Conservation (phyloP, 2,329 filamentous ascomycete genomes). For the Lachnum nothofagi region DNA sequence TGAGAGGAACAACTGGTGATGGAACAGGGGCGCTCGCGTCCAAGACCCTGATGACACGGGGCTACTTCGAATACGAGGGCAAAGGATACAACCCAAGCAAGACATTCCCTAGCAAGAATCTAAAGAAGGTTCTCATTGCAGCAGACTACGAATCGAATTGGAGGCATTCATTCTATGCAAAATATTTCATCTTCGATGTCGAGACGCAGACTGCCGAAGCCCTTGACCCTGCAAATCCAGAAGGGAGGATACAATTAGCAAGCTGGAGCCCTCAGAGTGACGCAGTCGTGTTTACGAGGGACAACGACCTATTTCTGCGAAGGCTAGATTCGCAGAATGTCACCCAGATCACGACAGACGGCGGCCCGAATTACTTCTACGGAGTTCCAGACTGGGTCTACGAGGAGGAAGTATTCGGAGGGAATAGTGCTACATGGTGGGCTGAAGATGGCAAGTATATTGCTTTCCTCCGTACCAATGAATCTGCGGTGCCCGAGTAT, state of each 20-base stretch:
- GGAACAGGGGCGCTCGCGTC: constrained; percentile 43
- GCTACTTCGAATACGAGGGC: constrained; percentile 56
- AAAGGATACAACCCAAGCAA: constrained; percentile 51
- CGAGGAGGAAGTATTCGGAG: constrained; percentile 74
- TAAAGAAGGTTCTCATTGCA: constrained; percentile 80
- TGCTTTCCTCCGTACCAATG: constrained; percentile 89
- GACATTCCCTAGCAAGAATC: constrained; percentile 72
- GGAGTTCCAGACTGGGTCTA: constrained; percentile 98
- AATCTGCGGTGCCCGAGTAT: constrained; percentile 84
- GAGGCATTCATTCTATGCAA: constrained; percentile 81
- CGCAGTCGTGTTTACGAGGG: constrained; percentile 78
- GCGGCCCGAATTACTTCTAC: constrained; percentile 85
- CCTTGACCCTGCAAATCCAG: constrained; percentile 63
- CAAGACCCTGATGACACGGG: constrained; percentile 69
- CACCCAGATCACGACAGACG: constrained; percentile 73
- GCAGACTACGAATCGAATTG: constrained; percentile 72
- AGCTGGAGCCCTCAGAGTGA: constrained; percentile 85
- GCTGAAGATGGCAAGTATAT: constrained; percentile 82
- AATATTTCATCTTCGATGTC: constrained; percentile 92
- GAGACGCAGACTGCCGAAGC: constrained; percentile 70
- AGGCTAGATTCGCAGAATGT: constrained; percentile 44
- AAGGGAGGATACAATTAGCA: constrained; percentile 72
- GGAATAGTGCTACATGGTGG: constrained; percentile 90
- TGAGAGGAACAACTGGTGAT: constrained; percentile 48
- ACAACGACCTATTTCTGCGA: constrained; percentile 87